Percentiles rank a stretch among this genome's conserved stretches.
phyloP scores from a whole-genome alignment of 352 stramenopile species.

The Thalassiosira hispida region DNA sequence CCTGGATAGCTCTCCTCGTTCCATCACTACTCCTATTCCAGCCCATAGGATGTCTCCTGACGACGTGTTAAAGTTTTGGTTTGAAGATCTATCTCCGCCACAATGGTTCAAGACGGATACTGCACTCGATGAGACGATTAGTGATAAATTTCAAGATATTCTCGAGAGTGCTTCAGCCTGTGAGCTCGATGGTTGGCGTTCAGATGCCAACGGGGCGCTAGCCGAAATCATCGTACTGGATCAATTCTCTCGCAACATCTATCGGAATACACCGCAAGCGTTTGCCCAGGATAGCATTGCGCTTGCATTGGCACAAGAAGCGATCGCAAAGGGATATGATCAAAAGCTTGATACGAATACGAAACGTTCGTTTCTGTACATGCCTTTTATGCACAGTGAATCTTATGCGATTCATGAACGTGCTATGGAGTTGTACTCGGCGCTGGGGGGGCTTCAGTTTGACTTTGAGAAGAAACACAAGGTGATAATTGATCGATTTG shows the following conservation, averaged over 20 bases:
- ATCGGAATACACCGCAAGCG: slow-evolving; percentile 68
- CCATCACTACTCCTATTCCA: too few species aligned
- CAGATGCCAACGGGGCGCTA: slow-evolving; percentile 40
- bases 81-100: slow-evolving; percentile 22
- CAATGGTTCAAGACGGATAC: slow-evolving; percentile 20
- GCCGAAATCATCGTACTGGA: slow-evolving; percentile 73
- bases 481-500: slow-evolving; percentile 78
- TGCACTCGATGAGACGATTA: slow-evolving; percentile 24
- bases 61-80: slow-evolving; percentile 45
- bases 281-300: slow-evolving; percentile 69
- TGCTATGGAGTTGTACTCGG: slow-evolving; percentile 32
- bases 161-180: slow-evolving; percentile 8
- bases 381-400: slow-evolving; percentile 81
- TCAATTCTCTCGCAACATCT: slow-evolving; percentile 82
- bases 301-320: slow-evolving; percentile 48
- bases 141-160: slow-evolving; percentile 2
- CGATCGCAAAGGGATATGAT: slow-evolving; percentile 33
- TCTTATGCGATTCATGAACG: slow-evolving; percentile 34
- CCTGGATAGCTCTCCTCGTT: too few species aligned
- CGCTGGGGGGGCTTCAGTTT: slow-evolving; percentile 11
- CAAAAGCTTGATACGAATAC: slow-evolving; percentile 9
- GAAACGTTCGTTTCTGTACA: slow-evolving; percentile 17
- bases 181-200: slow-evolving; percentile 26
- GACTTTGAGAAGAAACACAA: slow-evolving; percentile 63
- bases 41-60: too few species aligned